phyloP scores from a whole-genome alignment of 176 grass and related monocot genomes.

The Phragmites australis region DNA sequence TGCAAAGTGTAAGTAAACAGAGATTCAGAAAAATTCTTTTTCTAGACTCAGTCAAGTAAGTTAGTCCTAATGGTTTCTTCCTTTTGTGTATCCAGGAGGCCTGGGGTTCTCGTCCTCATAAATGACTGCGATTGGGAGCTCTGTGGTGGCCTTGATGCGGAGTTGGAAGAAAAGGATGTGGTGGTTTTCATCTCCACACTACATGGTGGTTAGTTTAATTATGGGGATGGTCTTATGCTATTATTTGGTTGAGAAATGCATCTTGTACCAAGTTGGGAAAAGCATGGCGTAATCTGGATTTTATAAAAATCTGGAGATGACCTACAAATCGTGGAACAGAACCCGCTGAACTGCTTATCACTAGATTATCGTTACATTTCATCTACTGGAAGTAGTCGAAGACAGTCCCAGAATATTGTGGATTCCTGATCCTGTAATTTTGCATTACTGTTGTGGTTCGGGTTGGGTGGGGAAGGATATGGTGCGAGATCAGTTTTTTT shows the following conservation, averaged over 20 bases:
- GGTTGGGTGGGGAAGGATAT: too few relatives aligned
- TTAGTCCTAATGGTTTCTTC: not conserved
- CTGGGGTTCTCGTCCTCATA: conserved; percentile 83
- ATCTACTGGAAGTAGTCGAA: not conserved
- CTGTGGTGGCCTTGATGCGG: conserved; percentile 69
- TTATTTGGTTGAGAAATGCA: not conserved
- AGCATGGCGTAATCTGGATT: not conserved
- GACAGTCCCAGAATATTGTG: not conserved
- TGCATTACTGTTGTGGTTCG: too few relatives aligned
- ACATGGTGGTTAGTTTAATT: conserved; percentile 70
- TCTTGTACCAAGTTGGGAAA: conserved; percentile 2
- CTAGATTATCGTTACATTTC: not conserved
- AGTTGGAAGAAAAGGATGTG: conserved; percentile 85
- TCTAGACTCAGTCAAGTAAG: not conserved
- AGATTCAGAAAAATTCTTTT: not conserved
- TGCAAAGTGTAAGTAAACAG: not conserved
- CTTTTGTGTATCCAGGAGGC: conserved; percentile 57
- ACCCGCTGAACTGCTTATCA: not conserved
- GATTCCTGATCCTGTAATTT: not conserved
- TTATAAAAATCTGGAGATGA: not conserved
- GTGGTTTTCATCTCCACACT: conserved; percentile 91
- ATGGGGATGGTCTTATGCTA: not conserved
- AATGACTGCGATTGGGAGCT: conserved; percentile 93
- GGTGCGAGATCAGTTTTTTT: too few relatives aligned
- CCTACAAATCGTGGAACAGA: not conserved